Conservation (phyloP, 2,329 filamentous ascomycete species). For the Colletotrichum phormii region DNA sequence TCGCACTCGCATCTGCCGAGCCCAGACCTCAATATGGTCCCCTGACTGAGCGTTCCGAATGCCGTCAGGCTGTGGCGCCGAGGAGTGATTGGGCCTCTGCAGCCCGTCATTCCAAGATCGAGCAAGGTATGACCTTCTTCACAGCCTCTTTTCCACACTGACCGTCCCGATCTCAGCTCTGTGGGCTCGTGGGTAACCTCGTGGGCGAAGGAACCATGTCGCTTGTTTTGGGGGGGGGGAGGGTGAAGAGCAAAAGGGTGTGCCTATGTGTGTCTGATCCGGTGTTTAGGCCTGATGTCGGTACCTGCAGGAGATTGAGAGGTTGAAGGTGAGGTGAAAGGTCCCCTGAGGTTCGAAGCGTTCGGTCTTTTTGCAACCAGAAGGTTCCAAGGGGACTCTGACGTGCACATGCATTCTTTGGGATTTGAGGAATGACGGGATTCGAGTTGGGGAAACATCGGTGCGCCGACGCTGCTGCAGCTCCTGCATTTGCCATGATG, state of each 20-base stretch:
- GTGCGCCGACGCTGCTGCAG: slow-evolving; percentile 10
- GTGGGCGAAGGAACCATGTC: slow-evolving; percentile 18
- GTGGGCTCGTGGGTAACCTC: slow-evolving; percentile 23
- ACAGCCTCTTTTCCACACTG: slow-evolving; percentile 12
- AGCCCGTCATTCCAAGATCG: slow-evolving; percentile 1
- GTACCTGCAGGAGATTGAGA: slow-evolving; percentile 35
- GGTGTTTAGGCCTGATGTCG: slow-evolving; percentile 35
- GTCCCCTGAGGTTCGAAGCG: slow-evolving; percentile 32
- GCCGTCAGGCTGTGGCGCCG: background rate
- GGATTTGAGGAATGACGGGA: slow-evolving; percentile 3
- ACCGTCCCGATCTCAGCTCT: slow-evolving; percentile 26
- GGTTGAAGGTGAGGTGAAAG: slow-evolving; percentile 36
- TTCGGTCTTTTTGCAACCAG: slow-evolving; percentile 18
- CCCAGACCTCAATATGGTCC: background rate
- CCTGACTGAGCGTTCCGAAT: background rate
- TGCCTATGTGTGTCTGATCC: slow-evolving; percentile 17
- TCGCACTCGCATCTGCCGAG: slow-evolving; percentile 26
- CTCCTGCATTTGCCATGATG: background rate
- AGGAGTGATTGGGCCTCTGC: slow-evolving; percentile 16
- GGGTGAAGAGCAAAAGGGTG: slow-evolving; percentile 1
- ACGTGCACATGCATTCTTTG: slow-evolving; percentile 22
- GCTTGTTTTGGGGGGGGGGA: background rate
- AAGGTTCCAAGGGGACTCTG: slow-evolving; percentile 30
- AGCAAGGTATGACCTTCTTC: slow-evolving; percentile 6
- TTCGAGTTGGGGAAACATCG: background rate